phyloP scores from a whole-genome alignment of 495 filamentous ascomycete genomes.

The Podospora didyma region DNA sequence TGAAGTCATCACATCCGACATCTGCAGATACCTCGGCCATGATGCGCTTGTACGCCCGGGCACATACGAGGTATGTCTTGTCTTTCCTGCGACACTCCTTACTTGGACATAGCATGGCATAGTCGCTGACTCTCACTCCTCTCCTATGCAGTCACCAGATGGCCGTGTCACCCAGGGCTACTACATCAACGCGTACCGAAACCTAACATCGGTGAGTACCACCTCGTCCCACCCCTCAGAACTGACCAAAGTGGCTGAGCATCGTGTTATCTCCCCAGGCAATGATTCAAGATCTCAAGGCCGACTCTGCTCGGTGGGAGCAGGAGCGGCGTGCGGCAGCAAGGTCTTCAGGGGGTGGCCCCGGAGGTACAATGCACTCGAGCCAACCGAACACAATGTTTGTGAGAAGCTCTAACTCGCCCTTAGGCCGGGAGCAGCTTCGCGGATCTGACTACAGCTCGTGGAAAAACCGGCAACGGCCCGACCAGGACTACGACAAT shows the following conservation, averaged over 20 bases:
- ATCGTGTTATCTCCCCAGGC: constrained; percentile 49
- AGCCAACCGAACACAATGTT: constrained; percentile 46
- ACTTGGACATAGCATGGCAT: no score
- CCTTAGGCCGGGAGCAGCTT: constrained; percentile 39
- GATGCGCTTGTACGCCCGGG: constrained; percentile 88
- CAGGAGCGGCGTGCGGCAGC: constrained; percentile 56
- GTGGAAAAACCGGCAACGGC: constrained; percentile 26
- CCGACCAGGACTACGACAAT: constrained; percentile 16
- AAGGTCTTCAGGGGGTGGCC: constrained; percentile 39
- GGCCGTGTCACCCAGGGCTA: constrained; percentile 65
- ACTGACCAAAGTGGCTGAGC: constrained; percentile 4
- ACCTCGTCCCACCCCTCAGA: background rate
- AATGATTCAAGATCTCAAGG: constrained; percentile 84
- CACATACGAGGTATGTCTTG: constrained; percentile 65
- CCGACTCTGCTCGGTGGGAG: constrained; percentile 78
- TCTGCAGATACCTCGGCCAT: constrained; percentile 88
- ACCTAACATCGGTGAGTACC: constrained; percentile 73
- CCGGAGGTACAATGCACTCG: constrained; percentile 55
- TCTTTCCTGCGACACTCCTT: no score
- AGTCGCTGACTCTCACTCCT: constrained; percentile 15
- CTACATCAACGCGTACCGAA: constrained; percentile 84
- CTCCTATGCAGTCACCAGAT: constrained; percentile 33
- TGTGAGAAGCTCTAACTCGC: constrained; percentile 56
- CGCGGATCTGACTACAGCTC: constrained; percentile 28
- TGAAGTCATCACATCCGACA: constrained; percentile 92